Evolutionary conservation across 306 rosid species (phyloP), one percentile per base, ranked within the genome.

Genomic region (Cucurbita argyrosperma): DNA sequence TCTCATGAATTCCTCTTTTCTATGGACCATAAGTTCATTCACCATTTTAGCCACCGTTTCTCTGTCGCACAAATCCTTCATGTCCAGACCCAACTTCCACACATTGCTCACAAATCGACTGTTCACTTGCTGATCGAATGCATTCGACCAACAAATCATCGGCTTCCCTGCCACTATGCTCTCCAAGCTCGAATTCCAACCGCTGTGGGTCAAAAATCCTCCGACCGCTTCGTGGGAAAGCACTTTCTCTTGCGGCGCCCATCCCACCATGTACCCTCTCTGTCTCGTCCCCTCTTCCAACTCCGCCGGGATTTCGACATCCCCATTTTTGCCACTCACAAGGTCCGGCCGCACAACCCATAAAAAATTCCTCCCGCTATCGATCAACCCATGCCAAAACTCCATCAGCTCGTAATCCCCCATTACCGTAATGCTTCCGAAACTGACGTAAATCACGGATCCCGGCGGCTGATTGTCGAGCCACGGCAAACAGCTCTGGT

Each of bases 191-290:
- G 85, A 43, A 40, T 40, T 40, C 45, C 45, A 82, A 0, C 85
- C 89, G 43, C 83, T 68, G 10, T 86, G 89, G 0, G 87, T 89
- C 71, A 83, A 57, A 35, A 86, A 88, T 57, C 82, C 89, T 2
- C 87, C 89, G 3, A 88, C 3, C 3, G 90, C 86, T 51, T 16
- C 14, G 8, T 85, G 90, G 0, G 21, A 51, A 53, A 89, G 56
- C 13, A 89, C 88, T 68, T 87, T 84, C 75, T 78, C 82, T 80
- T 87, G 88, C 2, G 90, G 90, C 39, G 74, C 87, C 96, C 96
- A 89, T 0, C 38, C 82, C 12, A 82, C 85, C 5, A 81, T 76
- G n/a, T 13, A 74, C 4, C 90, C 87, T 0, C 82, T 66, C 54
- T 82, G 85, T 43, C 46, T 77, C 0, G 86, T 83, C 59, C 65